These are phyloP conservation scores for Diaporthe sp. DNA, from an alignment of 2,329 filamentous ascomycete genomes.

Conservation along the genomic window DNA sequence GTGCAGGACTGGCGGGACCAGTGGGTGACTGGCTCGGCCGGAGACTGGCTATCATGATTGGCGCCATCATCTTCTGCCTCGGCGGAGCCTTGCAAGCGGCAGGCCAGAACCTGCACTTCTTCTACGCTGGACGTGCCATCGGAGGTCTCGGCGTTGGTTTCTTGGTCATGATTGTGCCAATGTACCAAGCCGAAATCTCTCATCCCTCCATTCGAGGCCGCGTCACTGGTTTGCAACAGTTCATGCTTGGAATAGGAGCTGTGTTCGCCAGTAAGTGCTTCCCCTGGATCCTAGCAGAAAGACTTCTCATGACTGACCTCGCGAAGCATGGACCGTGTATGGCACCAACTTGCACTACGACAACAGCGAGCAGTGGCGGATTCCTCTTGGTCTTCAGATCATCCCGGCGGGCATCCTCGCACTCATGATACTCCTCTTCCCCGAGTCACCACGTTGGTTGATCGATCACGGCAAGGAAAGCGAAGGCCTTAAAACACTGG, in stretches of 20 bases:
- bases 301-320: background rate
- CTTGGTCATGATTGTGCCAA: conserved; percentile 21
- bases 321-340: conserved; percentile 17
- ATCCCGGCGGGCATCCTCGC: conserved; percentile 22
- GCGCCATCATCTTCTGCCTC: conserved; percentile 8
- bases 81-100: conserved; percentile 1
- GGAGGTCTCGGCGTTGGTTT: conserved; percentile 12
- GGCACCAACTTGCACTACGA: conserved; percentile 1
- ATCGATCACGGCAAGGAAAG: conserved; percentile 23
- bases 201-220: conserved; percentile 2
- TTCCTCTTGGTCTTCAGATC: conserved; percentile 34
- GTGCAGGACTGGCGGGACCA: background rate
- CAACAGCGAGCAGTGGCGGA: conserved; percentile 26
- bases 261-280: conserved; percentile 5
- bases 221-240: background rate
- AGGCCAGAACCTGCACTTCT: conserved; percentile 12
- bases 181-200: conserved; percentile 11
- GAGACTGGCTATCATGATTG: conserved; percentile 6
- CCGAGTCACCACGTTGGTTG: conserved; percentile 30
- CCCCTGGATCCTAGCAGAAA: background rate
- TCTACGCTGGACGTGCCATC: background rate
- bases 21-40: conserved; percentile 6
- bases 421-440: conserved; percentile 26
- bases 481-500: conserved; percentile 4
- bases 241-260: conserved; percentile 8